Evolutionary conservation across 2,329 filamentous ascomycete species (phyloP).

Genomic region (Fusarium nelsonii): DNA sequence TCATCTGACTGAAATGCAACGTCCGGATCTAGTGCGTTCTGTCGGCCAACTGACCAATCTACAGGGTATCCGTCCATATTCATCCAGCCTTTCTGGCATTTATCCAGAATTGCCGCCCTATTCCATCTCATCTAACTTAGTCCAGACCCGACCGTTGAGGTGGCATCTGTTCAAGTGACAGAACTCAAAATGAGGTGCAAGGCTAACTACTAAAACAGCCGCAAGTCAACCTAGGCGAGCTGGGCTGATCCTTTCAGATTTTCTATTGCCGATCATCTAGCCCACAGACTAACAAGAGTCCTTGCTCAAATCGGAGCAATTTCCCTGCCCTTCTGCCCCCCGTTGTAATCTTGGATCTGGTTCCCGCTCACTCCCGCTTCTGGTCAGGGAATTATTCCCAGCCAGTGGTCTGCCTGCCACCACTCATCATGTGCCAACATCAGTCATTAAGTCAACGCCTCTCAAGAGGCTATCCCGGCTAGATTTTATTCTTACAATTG

Average conservation of each 20-base stretch:
- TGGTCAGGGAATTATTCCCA: conserved; percentile 19
- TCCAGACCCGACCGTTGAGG: conserved; percentile 17
- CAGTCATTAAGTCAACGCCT: conserved; percentile 1
- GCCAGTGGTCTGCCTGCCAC: conserved; percentile 17
- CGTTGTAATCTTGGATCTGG: conserved; percentile 26
- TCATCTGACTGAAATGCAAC: neutral
- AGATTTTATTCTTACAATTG: neutral
- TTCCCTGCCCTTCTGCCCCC: neutral
- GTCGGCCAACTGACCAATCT: conserved; percentile 11
- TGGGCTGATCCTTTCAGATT: neutral
- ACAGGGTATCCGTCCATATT: neutral
- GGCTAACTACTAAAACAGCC: neutral
- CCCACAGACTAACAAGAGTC: neutral
- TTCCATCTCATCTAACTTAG: neutral
- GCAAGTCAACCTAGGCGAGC: neutral
- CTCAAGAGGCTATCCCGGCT: conserved; percentile 9
- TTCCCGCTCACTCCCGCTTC: conserved; percentile 34
- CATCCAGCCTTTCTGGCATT: neutral
- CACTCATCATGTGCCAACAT: conserved; percentile 19
- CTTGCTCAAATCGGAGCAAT: conserved; percentile 31
- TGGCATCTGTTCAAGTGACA: conserved; percentile 19
- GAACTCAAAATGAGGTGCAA: conserved; percentile 5
- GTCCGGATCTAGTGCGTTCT: neutral
- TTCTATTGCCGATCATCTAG: neutral
- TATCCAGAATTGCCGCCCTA: neutral